A percentile compares a stretch with the other conserved stretches of the same genome.
Evolutionary conservation across 331 rosid species (phyloP).

Genomic region (Quercus tomentella): DNA sequence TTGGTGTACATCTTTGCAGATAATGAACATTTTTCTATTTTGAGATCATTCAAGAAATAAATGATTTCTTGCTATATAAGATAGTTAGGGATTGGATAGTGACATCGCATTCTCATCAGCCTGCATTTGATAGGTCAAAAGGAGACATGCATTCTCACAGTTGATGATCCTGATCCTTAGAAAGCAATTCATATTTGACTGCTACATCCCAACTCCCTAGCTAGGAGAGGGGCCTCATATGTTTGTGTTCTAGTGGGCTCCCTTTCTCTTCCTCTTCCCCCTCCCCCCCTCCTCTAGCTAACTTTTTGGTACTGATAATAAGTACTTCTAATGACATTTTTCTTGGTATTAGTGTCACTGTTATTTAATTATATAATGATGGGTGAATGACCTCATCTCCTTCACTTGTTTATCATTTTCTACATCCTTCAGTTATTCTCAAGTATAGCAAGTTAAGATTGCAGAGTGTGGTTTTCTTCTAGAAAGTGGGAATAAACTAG

Average conservation of each 20-base stretch:
- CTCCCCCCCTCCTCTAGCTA: too few relatives aligned
- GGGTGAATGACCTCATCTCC: background rate
- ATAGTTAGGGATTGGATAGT: background rate
- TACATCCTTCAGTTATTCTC: background rate
- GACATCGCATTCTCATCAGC: background rate
- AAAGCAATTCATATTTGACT: background rate
- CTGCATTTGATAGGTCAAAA: background rate
- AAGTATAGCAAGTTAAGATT: background rate
- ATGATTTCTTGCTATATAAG: background rate
- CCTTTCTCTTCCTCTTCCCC: too few relatives aligned
- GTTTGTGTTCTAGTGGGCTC: background rate
- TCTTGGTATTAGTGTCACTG: background rate
- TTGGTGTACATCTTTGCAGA: background rate
- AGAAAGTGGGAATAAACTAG: background rate
- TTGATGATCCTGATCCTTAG: too few relatives aligned
- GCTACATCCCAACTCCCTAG: background rate
- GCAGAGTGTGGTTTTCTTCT: background rate
- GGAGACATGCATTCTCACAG: background rate
- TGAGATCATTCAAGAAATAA: background rate
- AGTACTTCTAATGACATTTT: background rate
- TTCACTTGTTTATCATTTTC: background rate
- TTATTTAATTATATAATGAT: background rate
- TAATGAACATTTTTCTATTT: background rate
- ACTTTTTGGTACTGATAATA: background rate
- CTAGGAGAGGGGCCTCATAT: background rate